Evolutionary conservation across 257 asterid species (phyloP), one percentile per base, ranked within the genome.

Genomic region (Hygrophila difformis): DNA sequence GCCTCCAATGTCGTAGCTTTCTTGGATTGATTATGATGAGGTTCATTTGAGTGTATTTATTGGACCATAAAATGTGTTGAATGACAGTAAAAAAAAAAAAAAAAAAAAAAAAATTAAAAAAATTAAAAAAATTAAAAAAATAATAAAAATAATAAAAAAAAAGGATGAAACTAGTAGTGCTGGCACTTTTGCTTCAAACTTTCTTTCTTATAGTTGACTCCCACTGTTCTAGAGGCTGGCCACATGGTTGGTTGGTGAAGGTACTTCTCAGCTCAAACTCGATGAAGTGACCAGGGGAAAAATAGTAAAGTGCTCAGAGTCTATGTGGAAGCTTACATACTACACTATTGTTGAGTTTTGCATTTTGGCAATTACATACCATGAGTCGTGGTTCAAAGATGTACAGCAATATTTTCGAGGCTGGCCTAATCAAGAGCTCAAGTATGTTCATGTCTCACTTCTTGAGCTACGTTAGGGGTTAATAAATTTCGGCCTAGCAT

Each of bases 251-350:
- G 61, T 84, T 61, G 54, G 77, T 12, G 56, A 70, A 55, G 73
- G 92, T 54, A 59, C 71, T 40, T 15, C 51, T 45, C 70, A 58
- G 55, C 47, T 57, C 55, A 82, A 70, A 67, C 42, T 68, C 11
- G 62, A 78, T 53, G 65, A 71, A 39, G 72, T 71, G 56, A 70
- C 81, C 28, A 77, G 62, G 62, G 61, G 71, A 55, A 91, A 91
- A 60, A 62, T 89, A 26, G 72, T 48, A n/a, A 91, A 91, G 72
- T 75, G 82, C 67, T 75, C 96, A 13, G 99, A 91, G 76, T 91
- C 99, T 53, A 65, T 91, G 95, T 91, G 99, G 99, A 91, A 91
- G 62, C 64, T 86, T 40, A 61, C 82, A 13, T 86, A 86, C 73
- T 91, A 86, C 71, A 84, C 75, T 44, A 57, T 73, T 42, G 59